Evolutionary conservation across 805 yeast species (phyloP), one percentile per base, ranked within the genome.

Genomic region (Barnettozyma pratensis): DNA sequence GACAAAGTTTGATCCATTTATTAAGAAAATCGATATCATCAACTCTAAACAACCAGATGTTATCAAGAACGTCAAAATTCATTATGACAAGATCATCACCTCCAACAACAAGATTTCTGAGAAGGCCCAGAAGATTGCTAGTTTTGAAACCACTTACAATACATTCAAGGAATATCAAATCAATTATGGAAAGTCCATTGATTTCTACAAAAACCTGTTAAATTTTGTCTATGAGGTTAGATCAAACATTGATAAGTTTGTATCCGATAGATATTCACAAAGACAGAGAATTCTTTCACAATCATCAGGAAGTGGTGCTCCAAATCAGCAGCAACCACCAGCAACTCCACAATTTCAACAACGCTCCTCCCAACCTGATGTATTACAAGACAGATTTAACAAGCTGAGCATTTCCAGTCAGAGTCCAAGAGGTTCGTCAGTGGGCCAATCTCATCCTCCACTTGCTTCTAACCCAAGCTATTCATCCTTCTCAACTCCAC

Each of bases 1-100:
- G 53, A 77, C 74, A 44, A 92, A 92, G 65, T 92, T 89, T 64
- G 78, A 77, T 36, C 84, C 85, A 0, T 81, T 79, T 54, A 80
- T 80, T 45, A 73, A 76, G 2, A 77, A 95, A 47, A 68, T 92
- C 28, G 86, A 81, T 36, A 77, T 80, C 1, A 77, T 91, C 9
- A 73, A 85, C n/a, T 75, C 74, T 37, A 80, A 80, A 45, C 96
- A 91, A 63, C 73, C 74, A 27, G 65, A 67, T 3, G 63, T 81
- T 7, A 66, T 79, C 46, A 75, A 77, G 61, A 66, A 73, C 53
- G 55, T 70, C 46, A 66, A 80, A 71, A 54, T 68, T 45, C 60
- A 68, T 40, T 53, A 84, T 65, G 85, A 76, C 58, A 64, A 70
- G 48, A 69, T 73, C 32, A 70, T 67, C 49, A 71, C 65, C 60